Evolutionary conservation across 495 filamentous ascomycete genomes (phyloP).

Genomic region (Penicillium malachiteum): DNA sequence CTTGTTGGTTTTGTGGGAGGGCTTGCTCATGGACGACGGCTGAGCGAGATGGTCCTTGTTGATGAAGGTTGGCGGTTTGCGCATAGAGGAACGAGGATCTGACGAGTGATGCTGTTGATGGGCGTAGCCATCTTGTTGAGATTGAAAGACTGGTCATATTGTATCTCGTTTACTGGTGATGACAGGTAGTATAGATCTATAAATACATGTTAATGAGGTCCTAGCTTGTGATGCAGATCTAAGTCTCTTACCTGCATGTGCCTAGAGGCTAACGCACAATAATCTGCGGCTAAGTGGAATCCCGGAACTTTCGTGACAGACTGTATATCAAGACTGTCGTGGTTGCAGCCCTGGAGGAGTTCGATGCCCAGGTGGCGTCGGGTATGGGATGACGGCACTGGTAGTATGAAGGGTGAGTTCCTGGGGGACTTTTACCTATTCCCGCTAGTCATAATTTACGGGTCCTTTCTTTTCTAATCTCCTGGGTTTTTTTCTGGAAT

Average conservation of each 20-base stretch:
- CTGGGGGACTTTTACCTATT: not conserved
- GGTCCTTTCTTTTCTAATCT: not conserved
- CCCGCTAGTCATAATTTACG: not conserved
- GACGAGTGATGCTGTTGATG: not conserved
- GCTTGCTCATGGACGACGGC: conserved; percentile 31
- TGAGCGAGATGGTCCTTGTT: conserved; percentile 26
- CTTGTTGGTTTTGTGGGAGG: conserved; percentile 22
- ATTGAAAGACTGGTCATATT: conserved; percentile 12
- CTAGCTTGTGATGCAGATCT: not conserved
- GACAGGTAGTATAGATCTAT: not conserved
- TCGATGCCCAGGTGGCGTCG: not conserved
- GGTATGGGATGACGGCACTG: not conserved
- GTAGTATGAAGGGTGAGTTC: not conserved
- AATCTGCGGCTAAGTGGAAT: conserved; percentile 15
- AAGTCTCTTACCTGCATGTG: not conserved
- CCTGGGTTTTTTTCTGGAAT: conserved; percentile 5
- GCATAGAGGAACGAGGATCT: not conserved
- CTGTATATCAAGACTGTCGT: not conserved
- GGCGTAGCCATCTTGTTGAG: conserved; percentile 12
- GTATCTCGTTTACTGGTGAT: not conserved
- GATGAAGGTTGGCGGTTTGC: conserved; percentile 19
- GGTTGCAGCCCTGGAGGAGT: not conserved
- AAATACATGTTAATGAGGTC: not conserved
- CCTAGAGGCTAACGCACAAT: conserved; percentile 12
- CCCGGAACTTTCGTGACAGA: conserved; percentile 2